Percentiles rank a stretch among this genome's conserved stretches.
Evolutionary conservation across 2,329 filamentous ascomycete genomes (phyloP).

Genomic region (Magnaporthales sp.): DNA sequence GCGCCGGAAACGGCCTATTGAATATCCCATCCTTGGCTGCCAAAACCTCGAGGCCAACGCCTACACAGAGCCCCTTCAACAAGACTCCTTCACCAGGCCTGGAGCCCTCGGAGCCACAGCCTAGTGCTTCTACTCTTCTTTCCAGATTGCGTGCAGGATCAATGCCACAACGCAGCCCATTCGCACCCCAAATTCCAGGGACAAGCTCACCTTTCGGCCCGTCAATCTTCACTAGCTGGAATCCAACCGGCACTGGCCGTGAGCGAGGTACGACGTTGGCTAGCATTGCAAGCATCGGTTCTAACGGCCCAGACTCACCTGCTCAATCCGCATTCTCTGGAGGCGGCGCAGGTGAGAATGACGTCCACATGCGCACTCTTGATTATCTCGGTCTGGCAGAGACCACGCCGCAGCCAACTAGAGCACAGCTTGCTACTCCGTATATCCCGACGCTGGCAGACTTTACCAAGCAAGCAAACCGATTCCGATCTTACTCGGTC

Average conservation of each 20-base stretch:
- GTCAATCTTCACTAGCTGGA: conserved; percentile 86
- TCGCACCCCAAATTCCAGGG: conserved; percentile 44
- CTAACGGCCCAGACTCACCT: conserved; percentile 83
- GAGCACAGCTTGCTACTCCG: conserved; percentile 65
- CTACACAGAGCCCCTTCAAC: conserved; percentile 73
- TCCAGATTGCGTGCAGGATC: conserved; percentile 86
- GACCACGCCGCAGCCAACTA: conserved; percentile 67
- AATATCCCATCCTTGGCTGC: conserved; percentile 51
- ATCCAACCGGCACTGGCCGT: conserved; percentile 48
- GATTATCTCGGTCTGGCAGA: conserved; percentile 95
- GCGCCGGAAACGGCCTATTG: conserved; percentile 50
- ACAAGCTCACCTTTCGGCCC: conserved; percentile 69
- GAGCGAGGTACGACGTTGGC: conserved; percentile 81
- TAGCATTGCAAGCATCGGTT: conserved; percentile 76
- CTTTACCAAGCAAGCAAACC: conserved; percentile 68
- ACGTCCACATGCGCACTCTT: conserved; percentile 81
- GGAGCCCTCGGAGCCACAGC: conserved; percentile 32
- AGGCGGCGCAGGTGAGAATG: conserved; percentile 76
- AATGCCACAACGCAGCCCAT: conserved; percentile 80
- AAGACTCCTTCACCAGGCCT: conserved; percentile 55
- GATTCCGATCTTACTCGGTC: conserved; percentile 95
- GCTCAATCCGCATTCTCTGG: conserved; percentile 78
- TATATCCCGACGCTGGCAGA: conserved; percentile 69
- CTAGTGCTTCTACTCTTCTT: conserved; percentile 61
- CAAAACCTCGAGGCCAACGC: conserved; percentile 77